Evolutionary conservation across 2,329 filamentous ascomycete genomes (phyloP), one percentile per base, ranked within the genome.

Genomic region (Xylariaceae sp.): DNA sequence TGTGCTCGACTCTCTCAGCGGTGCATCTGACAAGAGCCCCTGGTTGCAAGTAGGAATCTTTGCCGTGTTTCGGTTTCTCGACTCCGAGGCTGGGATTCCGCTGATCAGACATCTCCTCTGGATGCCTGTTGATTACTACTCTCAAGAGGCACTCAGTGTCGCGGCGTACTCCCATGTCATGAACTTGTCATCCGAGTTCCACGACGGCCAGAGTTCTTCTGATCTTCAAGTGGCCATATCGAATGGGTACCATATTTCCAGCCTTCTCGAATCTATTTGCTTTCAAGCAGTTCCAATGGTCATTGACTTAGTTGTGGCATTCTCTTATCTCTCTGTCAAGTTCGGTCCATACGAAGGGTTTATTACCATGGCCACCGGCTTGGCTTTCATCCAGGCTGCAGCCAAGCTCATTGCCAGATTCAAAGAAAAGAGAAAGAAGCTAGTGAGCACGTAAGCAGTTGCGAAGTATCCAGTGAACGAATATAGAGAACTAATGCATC

Each of bases 1-100:
- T 50, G 83, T 95, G 55, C 85, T 89, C 55, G 82, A 94, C 60
- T 80, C 80, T 52, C 71, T 95, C 18, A 75, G 75, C 30, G 72
- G 75, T 9, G 66, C 62, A 33, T 74, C 76, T 39, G 68, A 73
- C 39, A 72, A 66, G 49, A 75, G 71, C 45, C 73, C 75, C 1
- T 81, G 79, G 79, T 54, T 72, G 3, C 74, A 80, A 19, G 76
- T 82, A 2, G 52, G 75, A 17, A 65, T 79, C 15, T 81, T 80
- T 52, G 76, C 77, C 11, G 62, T 63, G 7, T 68, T 82, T 30
- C 74, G 75, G 45, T 65, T 82, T n/a, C 65, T 74, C 1, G 71
- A 76, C 2, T 82, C 79, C 2, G 75, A 80, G 48, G 76, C 76
- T 5, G 80, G 80, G 1, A 70, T 83, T 7, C 73, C 74, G 12